Evolutionary conservation across 306 rosid species (phyloP), one percentile per base, ranked within the genome.

Genomic region (Vigna reflexopilosa): DNA sequence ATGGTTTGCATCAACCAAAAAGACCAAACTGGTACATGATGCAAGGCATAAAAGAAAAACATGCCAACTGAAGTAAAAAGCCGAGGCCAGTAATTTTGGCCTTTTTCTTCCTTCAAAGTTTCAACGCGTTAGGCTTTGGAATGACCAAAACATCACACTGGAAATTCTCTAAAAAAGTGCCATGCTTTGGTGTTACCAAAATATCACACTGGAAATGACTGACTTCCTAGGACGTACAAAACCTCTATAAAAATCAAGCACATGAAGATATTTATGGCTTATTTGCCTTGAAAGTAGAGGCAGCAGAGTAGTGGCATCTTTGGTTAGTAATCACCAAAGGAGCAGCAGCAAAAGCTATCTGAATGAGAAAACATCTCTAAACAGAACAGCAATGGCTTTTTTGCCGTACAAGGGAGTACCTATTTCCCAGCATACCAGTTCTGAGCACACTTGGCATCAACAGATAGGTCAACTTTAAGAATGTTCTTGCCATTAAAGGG

Each of bases 371-470:
- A 68, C 47, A 19, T 26, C 70, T 67, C 59, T 63, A 32, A 28
- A 66, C 16, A 10, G 73, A 34, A 28, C 24, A 77, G 83, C 10
- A 44, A 77, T 51, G 52, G 34, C 28, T 34, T 56, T 62, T 70
- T 42, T 51, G 61, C 73, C 22, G 36, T 50, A 20, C 48, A 12
- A 17, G 47, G 20, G 47, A 71, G 17, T 49, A 26, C 69, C 84
- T 91, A 93, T 82, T 95, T 95, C 17, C 87, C 94, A 2, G 96
- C 48, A 10, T 93, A 93, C 99, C 96, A 95, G 85, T 90, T 91
- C 82, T 87, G 86, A 38, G 98, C 99, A 83, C 89, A 89, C 81
- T 95, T 92, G 69, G 98, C 97, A 81, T 95, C 98, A 34, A 95
- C 97, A 0, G 93, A 87, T 44, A 95, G 97, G 70, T 80, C 98